These are phyloP conservation scores for Irpex sp. DNA, from an alignment of 1,284 basidiomycete genomes.

Conservation along the genomic window DNA sequence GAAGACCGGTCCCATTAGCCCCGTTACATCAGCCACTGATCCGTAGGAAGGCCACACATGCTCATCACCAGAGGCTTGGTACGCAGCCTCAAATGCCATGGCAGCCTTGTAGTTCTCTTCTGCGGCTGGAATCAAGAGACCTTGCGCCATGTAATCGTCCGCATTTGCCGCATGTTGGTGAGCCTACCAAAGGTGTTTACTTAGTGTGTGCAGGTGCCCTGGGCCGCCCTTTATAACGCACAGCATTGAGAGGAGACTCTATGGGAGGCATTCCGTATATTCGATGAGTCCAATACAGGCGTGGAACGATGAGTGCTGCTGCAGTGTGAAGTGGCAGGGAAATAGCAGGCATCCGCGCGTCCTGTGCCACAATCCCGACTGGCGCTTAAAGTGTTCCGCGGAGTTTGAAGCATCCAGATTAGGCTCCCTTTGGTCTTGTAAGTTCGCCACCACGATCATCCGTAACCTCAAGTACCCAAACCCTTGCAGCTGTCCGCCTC, in stretches of 20 bases:
- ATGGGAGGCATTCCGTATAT: conserved; percentile 24
- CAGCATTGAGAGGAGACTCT: conserved; percentile 33
- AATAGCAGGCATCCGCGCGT: conserved; percentile 1
- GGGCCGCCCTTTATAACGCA: conserved; percentile 14
- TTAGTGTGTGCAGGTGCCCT: conserved; percentile 1
- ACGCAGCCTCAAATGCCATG: conserved; percentile 64
- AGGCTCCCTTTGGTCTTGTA: neutral
- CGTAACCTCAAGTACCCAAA: neutral
- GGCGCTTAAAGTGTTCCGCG: neutral
- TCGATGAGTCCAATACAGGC: neutral
- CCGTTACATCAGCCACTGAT: neutral
- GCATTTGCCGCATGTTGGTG: conserved; percentile 79
- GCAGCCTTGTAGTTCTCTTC: conserved; percentile 67
- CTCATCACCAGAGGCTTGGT: conserved; percentile 66
- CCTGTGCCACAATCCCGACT: neutral
- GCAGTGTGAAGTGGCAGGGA: conserved; percentile 1
- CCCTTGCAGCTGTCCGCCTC: neutral
- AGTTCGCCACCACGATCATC: neutral
- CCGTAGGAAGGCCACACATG: conserved; percentile 42
- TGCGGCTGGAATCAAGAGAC: conserved; percentile 63
- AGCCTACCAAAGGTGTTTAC: conserved; percentile 43
- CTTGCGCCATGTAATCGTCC: conserved; percentile 61
- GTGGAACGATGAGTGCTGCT: neutral
- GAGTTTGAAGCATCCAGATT: conserved; percentile 3
- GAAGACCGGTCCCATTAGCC: conserved; percentile 3